Percentiles rank a stretch among this genome's conserved stretches.
These are phyloP conservation scores for Cladosporium sp. DNA, from an alignment of 2,329 filamentous ascomycete genomes.

Conservation along the genomic window DNA sequence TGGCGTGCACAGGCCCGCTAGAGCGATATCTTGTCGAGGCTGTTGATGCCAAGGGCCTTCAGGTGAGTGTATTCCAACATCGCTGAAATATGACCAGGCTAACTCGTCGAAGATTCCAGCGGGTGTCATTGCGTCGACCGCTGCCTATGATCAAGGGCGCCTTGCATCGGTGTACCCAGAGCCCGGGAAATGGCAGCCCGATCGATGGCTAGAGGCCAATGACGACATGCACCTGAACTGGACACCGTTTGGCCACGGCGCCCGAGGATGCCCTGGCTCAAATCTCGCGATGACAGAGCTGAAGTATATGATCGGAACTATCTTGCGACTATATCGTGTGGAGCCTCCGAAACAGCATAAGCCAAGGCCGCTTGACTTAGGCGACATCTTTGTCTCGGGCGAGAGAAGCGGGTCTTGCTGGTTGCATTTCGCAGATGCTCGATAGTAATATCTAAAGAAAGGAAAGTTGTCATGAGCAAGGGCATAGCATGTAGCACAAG, in stretches of 20 bases:
- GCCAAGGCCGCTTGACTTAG: constrained; percentile 16
- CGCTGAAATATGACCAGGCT: not conserved
- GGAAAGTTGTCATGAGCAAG: not conserved
- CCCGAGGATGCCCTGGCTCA: constrained; percentile 48
- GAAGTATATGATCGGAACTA: constrained; percentile 39
- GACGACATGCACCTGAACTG: constrained; percentile 43
- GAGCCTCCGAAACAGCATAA: constrained; percentile 9
- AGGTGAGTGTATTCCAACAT: not conserved
- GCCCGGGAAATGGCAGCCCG: constrained; percentile 39
- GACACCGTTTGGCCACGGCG: constrained; percentile 50
- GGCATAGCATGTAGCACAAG: not conserved
- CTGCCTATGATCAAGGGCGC: constrained; percentile 43
- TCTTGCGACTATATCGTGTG: not conserved
- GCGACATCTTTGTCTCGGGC: constrained; percentile 22
- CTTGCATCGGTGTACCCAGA: constrained; percentile 43
- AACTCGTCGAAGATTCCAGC: constrained; percentile 35
- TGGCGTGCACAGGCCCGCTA: constrained; percentile 8
- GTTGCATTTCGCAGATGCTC: constrained; percentile 10
- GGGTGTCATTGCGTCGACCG: constrained; percentile 45
- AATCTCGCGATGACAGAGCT: constrained; percentile 58
- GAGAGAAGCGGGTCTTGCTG: constrained; percentile 20
- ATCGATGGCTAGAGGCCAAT: constrained; percentile 39
- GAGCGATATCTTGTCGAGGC: constrained; percentile 21
- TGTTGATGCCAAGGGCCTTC: constrained; percentile 17
- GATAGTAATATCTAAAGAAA: not conserved